Percentiles rank a stretch among this genome's conserved stretches.
These are phyloP conservation scores for Penstemon barbatus DNA, from an alignment of 257 asterid species.

Conservation along the genomic window DNA sequence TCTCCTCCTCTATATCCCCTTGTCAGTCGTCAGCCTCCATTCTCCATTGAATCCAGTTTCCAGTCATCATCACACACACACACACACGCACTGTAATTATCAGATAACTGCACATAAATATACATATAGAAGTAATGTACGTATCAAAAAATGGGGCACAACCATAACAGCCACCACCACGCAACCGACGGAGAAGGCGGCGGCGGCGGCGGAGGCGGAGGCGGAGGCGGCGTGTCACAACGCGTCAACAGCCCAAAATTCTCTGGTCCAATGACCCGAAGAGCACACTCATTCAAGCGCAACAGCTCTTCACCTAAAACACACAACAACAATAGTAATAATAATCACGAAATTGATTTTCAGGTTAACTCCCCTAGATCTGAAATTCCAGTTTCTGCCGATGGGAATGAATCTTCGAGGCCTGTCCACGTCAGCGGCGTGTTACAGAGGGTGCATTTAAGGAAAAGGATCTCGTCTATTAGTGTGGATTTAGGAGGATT, in stretches of 20 bases:
- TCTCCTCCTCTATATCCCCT: too few species aligned
- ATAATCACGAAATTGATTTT: conserved; percentile 50
- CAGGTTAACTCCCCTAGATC: conserved; percentile 88
- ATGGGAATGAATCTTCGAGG: conserved; percentile 50
- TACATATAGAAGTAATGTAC: background rate
- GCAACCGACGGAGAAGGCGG: conserved; percentile 45
- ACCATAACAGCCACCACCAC: conserved; percentile 66
- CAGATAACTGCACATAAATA: too few species aligned
- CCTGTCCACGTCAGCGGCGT: conserved; percentile 61
- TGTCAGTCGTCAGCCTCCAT: too few species aligned
- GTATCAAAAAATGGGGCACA: conserved; percentile 60
- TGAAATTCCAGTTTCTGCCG: conserved; percentile 53
- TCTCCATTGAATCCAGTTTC: too few species aligned
- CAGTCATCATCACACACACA: too few species aligned
- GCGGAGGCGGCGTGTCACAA: conserved; percentile 65
- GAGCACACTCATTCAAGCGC: conserved; percentile 84
- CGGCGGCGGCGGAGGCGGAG: conserved; percentile 54
- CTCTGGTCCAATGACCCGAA: conserved; percentile 89
- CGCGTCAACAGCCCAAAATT: conserved; percentile 88
- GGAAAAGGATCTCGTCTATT: conserved; percentile 66
- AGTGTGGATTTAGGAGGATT: conserved; percentile 65
- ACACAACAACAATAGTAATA: background rate
- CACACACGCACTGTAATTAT: too few species aligned
- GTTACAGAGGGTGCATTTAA: conserved; percentile 71
- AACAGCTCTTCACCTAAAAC: conserved; percentile 39